Evolutionary conservation across 495 filamentous ascomycete genomes (phyloP).

Genomic region (Cryomyces minteri): DNA sequence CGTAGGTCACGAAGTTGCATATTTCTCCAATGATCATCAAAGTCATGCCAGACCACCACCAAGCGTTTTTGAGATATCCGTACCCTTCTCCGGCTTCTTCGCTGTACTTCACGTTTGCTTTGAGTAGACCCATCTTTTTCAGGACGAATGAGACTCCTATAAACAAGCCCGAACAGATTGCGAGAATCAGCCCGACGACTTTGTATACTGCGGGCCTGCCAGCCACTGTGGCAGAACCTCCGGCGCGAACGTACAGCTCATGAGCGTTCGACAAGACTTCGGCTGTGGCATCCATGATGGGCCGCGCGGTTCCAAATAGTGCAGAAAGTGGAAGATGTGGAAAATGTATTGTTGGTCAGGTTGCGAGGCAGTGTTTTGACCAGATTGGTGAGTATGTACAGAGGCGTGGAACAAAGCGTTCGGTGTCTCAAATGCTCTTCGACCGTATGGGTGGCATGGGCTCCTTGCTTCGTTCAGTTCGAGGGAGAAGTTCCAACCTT

Average conservation of each 20-base stretch:
- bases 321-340: no score
- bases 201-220: slow-evolving; percentile 50
- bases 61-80: slow-evolving; percentile 89
- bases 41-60: slow-evolving; percentile 93
- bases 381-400: no score
- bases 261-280: slow-evolving; percentile 25
- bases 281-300: slow-evolving; percentile 30
- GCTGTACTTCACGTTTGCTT: slow-evolving; percentile 89
- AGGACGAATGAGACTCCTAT: slow-evolving; percentile 92
- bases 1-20: slow-evolving; percentile 95
- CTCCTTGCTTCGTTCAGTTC: no score
- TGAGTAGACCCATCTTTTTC: slow-evolving; percentile 82
- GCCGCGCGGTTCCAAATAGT: no score
- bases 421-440: no score
- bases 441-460: no score
- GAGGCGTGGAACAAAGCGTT: no score
- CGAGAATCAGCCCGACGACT: slow-evolving; percentile 69
- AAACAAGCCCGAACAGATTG: slow-evolving; percentile 76
- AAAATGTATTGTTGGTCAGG: no score
- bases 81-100: slow-evolving; percentile 95
- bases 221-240: slow-evolving; percentile 1
- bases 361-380: no score
- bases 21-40: slow-evolving; percentile 95
- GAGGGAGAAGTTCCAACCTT: no score
- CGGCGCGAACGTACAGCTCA: slow-evolving; percentile 28